Conservation (phyloP, 169 alveolate species). For the Babesia ovata region DNA sequence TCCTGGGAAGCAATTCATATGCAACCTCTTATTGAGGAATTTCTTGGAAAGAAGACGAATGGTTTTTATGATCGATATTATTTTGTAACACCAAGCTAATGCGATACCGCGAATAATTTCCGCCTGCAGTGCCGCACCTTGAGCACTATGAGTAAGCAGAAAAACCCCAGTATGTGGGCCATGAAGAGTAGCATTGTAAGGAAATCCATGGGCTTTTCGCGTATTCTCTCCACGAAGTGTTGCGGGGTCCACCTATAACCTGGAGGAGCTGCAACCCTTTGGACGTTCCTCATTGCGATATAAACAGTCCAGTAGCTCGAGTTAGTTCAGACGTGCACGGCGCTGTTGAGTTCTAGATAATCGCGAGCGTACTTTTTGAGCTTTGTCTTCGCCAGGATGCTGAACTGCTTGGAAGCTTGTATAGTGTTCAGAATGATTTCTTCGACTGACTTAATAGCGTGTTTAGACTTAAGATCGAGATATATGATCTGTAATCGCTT, state of each 20-base stretch:
- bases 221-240: slow-evolving; percentile 18
- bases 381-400: slow-evolving; percentile 35
- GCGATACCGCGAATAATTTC: slow-evolving; percentile 49
- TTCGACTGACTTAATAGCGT: slow-evolving; percentile 33
- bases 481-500: slow-evolving; percentile 37
- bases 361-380: slow-evolving; percentile 36
- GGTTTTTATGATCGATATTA: too few species aligned
- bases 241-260: slow-evolving; percentile 48
- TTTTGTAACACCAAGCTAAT: background rate
- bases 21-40: too few species aligned
- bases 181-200: slow-evolving; percentile 25
- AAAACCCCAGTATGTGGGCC: slow-evolving; percentile 55
- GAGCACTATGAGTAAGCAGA: slow-evolving; percentile 37
- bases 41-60: too few species aligned
- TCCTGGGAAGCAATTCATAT: too few species aligned
- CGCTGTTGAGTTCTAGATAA: slow-evolving; percentile 26
- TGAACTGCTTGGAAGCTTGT: slow-evolving; percentile 38
- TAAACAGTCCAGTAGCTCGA: background rate
- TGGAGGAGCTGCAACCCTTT: slow-evolving; percentile 43
- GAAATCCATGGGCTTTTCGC: slow-evolving; percentile 55
- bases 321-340: slow-evolving; percentile 3
- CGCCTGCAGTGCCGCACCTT: slow-evolving; percentile 37
- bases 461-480: slow-evolving; percentile 52
- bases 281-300: slow-evolving; percentile 17
- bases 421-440: slow-evolving; percentile 23